Base-by-base conservation (phyloP, 805 yeast species). In the Ogataea trehaloabstinens region DNA sequence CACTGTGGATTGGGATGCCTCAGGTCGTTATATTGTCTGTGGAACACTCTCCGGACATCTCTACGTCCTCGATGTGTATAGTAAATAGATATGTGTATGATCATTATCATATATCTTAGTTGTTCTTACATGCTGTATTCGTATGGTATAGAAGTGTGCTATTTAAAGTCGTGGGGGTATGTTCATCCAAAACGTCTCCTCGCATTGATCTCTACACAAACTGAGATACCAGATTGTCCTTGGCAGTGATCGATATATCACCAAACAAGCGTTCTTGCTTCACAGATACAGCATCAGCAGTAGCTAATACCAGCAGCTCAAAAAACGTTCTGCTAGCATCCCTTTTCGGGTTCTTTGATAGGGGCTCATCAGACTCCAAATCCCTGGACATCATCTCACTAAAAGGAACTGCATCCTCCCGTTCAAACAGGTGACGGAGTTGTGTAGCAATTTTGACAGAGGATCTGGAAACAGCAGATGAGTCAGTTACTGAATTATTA, bases 221-320 rank as follows among this genome's bases (percentile, higher is more conserved):
- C 6, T 41, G 45, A 16, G 31, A 24, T 28, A 44, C 29, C 15
- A 56, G 31, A 13, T 38, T 33, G 13, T 43, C 37, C 20, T 44
- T 59, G 1, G 52, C 45, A 19, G 46, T 56, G 25, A 85, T 70
- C n/a, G 46, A 49, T 40, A 87, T 80, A 27, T 73, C 76, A 4
- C 81, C 82, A 47, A 80, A 86, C 16, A 82, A 51, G 28, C 65
- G 66, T 6, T 70, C 68, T 63, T 87, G 95, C 25, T 75, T 62
- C 29, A 88, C 60, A 12, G 67, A 65, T 32, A 89, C 65, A 38
- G 91, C 81, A 49, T 83, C 89, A 31, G 78, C 70, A 5, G 93
- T 82, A 2, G 95, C 95, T 41, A 89, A 68, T 3, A 88, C 91
- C 49, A 89, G 68, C 56, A 89, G 59, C 57, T 89, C 95, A 53